Percentiles rank a stretch among this genome's conserved stretches.
phyloP scores from a whole-genome alignment of 2,329 filamentous ascomycete species.

The Aspergillus quadricinctus region DNA sequence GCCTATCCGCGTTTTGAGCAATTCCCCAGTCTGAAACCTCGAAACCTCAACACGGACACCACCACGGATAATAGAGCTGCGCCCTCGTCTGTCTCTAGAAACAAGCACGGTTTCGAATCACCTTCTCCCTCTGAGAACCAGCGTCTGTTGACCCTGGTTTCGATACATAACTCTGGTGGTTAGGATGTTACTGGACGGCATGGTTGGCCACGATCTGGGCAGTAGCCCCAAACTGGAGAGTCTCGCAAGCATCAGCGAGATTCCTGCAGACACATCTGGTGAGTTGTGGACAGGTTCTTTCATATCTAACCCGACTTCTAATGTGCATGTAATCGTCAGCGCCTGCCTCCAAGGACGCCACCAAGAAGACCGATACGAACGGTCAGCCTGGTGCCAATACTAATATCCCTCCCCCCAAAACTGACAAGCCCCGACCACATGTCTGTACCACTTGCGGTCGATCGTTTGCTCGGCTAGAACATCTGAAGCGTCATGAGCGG shows the following conservation, averaged over 20 bases:
- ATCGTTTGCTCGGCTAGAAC: conserved; percentile 91
- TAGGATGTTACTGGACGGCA: conserved; percentile 35
- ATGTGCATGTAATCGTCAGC: conserved; percentile 16
- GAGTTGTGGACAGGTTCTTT: conserved; percentile 21
- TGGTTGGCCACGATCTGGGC: conserved; percentile 34
- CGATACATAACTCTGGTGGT: neutral
- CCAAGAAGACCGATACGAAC: conserved; percentile 29
- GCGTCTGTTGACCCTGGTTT: neutral
- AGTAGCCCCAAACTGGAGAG: conserved; percentile 34
- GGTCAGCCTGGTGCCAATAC: conserved; percentile 25
- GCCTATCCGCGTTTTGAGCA: conserved; percentile 1
- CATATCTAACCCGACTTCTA: conserved; percentile 16
- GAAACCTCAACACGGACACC: neutral
- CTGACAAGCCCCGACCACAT: conserved; percentile 94
- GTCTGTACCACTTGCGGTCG: conserved; percentile 86
- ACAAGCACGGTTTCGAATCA: neutral
- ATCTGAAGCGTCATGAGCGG: conserved; percentile 93
- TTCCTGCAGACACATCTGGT: conserved; percentile 36
- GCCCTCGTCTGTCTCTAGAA: neutral
- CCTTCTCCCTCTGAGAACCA: neutral
- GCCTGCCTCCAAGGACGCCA: conserved; percentile 21
- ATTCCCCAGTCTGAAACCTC: neutral
- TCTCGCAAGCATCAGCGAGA: conserved; percentile 40
- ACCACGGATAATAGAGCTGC: neutral
- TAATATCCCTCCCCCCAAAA: conserved; percentile 71